Conservation (phyloP, 2,329 filamentous ascomycete genomes). For the Colletotrichum australisinense region DNA sequence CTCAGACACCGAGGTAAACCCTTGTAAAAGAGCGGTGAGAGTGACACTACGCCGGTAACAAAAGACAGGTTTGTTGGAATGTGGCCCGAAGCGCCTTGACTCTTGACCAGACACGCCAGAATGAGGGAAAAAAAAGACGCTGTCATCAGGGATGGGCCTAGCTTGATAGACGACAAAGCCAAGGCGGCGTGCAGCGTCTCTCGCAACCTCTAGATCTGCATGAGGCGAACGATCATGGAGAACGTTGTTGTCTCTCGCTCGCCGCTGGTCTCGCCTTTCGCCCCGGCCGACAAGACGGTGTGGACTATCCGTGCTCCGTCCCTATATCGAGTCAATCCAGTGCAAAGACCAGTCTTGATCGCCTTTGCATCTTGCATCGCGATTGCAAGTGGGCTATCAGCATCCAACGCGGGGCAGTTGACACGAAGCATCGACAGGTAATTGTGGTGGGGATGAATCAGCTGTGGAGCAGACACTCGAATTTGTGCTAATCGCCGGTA, state of each 20-base stretch:
- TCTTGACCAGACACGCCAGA: not conserved
- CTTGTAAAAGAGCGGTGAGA: constrained; percentile 30
- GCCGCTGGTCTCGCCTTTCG: constrained; percentile 4
- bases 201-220: not conserved
- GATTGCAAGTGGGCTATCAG: not conserved
- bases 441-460: not conserved
- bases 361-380: not conserved
- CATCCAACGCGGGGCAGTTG: not conserved
- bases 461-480: not conserved
- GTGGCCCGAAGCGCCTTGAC: not conserved
- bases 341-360: not conserved
- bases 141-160: constrained; percentile 29
- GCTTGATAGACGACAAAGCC: not conserved
- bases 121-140: not conserved
- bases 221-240: constrained; percentile 1
- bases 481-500: not conserved
- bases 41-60: not conserved
- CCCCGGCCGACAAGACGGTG: not conserved
- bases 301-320: too few relatives aligned
- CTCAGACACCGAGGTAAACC: constrained; percentile 14
- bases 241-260: constrained; percentile 14
- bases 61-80: constrained; percentile 5
- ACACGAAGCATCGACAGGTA: not conserved
- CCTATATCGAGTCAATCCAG: not conserved
- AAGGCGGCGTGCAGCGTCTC: constrained; percentile 8